Conservation (phyloP, 345 rosid species). For the Lepidium didymum region DNA sequence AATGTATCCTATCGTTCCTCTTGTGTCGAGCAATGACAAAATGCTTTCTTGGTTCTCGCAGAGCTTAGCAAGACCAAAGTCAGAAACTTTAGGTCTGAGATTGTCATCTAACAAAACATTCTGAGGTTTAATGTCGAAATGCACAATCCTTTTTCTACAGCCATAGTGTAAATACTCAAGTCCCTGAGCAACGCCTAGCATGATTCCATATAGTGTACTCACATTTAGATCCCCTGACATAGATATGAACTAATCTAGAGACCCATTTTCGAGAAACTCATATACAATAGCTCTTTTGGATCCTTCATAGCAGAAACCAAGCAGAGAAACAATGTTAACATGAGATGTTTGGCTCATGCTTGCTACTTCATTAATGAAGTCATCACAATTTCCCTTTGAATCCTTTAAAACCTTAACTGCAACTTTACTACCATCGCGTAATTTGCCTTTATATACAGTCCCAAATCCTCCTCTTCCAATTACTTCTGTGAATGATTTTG, state of each 20-base stretch:
- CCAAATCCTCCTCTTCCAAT: slow-evolving; percentile 26
- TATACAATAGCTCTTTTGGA: slow-evolving; percentile 30
- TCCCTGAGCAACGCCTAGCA: slow-evolving; percentile 37
- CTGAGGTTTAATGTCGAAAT: slow-evolving; percentile 50
- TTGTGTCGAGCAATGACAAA: slow-evolving; percentile 24
- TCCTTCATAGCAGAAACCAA: slow-evolving; percentile 34
- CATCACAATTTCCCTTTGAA: slow-evolving; percentile 24
- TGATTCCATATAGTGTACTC: slow-evolving; percentile 26
- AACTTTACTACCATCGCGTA: slow-evolving; percentile 12
- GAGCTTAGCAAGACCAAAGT: slow-evolving; percentile 45
- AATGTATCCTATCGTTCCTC: slow-evolving; percentile 48
- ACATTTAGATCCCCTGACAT: background rate
- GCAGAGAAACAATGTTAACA: slow-evolving; percentile 31
- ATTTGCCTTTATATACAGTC: slow-evolving; percentile 11
- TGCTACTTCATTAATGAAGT: slow-evolving; percentile 38
- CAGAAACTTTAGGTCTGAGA: slow-evolving; percentile 38
- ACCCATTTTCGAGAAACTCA: slow-evolving; percentile 32
- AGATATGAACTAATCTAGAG: slow-evolving; percentile 27
- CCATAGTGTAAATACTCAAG: slow-evolving; percentile 45
- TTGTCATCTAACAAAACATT: slow-evolving; percentile 36
- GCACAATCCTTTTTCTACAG: slow-evolving; percentile 43
- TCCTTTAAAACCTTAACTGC: slow-evolving; percentile 23
- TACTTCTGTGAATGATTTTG: slow-evolving; percentile 14
- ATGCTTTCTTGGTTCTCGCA: slow-evolving; percentile 35
- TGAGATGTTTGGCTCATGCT: slow-evolving; percentile 42